Conservation (phyloP, 116 monocot species). For the Posidonia oceanica region DNA sequence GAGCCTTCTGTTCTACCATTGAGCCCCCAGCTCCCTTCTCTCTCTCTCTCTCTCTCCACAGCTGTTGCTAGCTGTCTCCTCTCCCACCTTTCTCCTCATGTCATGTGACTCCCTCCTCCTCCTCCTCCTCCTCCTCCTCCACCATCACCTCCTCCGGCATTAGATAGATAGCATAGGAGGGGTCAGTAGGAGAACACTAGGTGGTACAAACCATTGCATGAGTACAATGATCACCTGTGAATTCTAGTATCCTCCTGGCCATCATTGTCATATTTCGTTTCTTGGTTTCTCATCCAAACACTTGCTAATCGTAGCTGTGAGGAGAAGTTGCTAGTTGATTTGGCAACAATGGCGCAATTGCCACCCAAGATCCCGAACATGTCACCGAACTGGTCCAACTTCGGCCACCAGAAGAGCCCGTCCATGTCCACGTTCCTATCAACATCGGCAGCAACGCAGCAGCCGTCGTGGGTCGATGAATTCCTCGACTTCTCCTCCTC, state of each 20-base stretch:
- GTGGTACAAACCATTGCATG: no score
- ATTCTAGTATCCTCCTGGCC: no score
- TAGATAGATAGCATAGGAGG: no score
- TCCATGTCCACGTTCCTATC: slow-evolving; percentile 9
- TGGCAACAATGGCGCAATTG: neutral
- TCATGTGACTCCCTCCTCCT: slow-evolving; percentile 20
- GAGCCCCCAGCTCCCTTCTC: no score
- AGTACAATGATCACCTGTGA: no score
- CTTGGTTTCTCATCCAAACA: no score
- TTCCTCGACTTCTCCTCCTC: slow-evolving; percentile 66
- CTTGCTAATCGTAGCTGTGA: no score
- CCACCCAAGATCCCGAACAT: slow-evolving; percentile 15
- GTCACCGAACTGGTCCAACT: slow-evolving; percentile 21
- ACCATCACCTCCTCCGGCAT: no score
- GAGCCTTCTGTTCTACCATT: no score
- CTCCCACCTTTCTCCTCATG: slow-evolving; percentile 4
- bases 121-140: neutral
- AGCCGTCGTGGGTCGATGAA: slow-evolving; percentile 49
- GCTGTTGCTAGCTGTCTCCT: slow-evolving; percentile 37
- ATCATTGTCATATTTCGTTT: no score
- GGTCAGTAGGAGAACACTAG: no score
- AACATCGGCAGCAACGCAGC: neutral
- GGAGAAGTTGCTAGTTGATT: no score
- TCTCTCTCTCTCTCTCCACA: slow-evolving; percentile 1
- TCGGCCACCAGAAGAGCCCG: slow-evolving; percentile 16